Evolutionary conservation across 2,329 filamentous ascomycete genomes (phyloP).

Genomic region (Colletotrichum trifolii): DNA sequence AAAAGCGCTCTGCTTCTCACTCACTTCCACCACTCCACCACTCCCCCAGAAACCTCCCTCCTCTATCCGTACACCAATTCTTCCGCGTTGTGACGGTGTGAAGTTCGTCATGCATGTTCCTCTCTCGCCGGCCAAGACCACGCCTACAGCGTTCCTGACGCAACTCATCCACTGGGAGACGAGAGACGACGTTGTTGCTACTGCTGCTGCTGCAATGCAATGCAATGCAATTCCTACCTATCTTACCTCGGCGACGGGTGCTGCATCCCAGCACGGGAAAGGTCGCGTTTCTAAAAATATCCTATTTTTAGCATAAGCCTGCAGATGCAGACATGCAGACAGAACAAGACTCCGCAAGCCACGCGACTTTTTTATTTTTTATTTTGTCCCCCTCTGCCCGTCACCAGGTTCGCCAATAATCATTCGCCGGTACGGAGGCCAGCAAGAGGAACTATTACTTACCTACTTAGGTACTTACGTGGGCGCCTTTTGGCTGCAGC

Average conservation of each 20-base stretch:
- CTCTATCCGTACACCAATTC: neutral
- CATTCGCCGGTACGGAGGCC: no score
- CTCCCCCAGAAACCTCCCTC: conserved; percentile 3
- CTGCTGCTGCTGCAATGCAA: conserved; percentile 5
- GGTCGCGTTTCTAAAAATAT: conserved; percentile 32
- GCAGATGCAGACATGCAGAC: neutral
- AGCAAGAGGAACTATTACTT: no score
- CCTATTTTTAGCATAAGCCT: conserved; percentile 35
- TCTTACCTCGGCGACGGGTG: conserved; percentile 9
- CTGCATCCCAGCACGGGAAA: conserved; percentile 10
- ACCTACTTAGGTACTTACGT: no score
- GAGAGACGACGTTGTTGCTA: neutral
- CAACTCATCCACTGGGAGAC: conserved; percentile 18
- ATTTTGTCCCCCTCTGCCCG: neutral
- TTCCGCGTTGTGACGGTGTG: conserved; percentile 22
- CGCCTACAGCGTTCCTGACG: conserved; percentile 13
- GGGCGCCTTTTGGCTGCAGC: no score
- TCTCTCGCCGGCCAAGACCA: conserved; percentile 4
- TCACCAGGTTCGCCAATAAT: neutral
- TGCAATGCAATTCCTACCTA: neutral
- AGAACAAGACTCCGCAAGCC: conserved; percentile 20
- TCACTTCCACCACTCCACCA: conserved; percentile 1
- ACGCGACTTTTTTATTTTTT: conserved; percentile 22
- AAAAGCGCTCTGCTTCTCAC: neutral
- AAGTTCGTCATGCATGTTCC: conserved; percentile 31